These are phyloP conservation scores for Nakazawaea peltata DNA, from an alignment of 805 yeast genomes.

Conservation along the genomic window DNA sequence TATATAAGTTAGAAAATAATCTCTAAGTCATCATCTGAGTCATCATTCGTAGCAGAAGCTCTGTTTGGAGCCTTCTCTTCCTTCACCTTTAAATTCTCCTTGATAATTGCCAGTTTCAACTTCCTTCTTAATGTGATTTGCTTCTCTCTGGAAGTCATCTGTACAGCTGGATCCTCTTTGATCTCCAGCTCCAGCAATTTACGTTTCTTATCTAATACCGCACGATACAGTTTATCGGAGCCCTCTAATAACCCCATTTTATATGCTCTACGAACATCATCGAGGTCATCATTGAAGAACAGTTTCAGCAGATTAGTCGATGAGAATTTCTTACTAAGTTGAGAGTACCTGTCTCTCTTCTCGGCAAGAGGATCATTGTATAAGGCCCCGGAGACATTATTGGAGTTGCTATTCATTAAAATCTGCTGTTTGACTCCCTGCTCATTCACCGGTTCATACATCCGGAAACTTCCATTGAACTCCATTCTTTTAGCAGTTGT, in stretches of 20 bases:
- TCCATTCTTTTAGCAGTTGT: slow-evolving; percentile 66
- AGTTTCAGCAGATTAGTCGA: slow-evolving; percentile 36
- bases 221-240: not conserved
- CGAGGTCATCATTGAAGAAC: slow-evolving; percentile 41
- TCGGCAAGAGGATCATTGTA: slow-evolving; percentile 18
- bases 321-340: slow-evolving; percentile 25
- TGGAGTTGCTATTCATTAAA: slow-evolving; percentile 20
- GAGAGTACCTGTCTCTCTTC: slow-evolving; percentile 14
- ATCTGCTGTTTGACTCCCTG: slow-evolving; percentile 34
- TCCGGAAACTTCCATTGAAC: slow-evolving; percentile 50
- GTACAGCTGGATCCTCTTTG: not conserved
- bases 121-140: slow-evolving; percentile 4
- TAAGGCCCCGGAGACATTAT: slow-evolving; percentile 18
- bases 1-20: slow-evolving; percentile 3
- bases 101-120: slow-evolving; percentile 4
- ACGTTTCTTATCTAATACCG: too few relatives aligned
- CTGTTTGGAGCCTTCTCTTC: too few relatives aligned
- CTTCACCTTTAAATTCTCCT: not conserved
- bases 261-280: too few relatives aligned
- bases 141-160: slow-evolving; percentile 1
- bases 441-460: slow-evolving; percentile 44
- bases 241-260: too few relatives aligned
- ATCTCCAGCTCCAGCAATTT: not conserved
- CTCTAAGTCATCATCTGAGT: slow-evolving; percentile 7
- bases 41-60: too few relatives aligned